Evolutionary conservation across 805 yeast genomes (phyloP).

Genomic region (Clavispora carvajalis): DNA sequence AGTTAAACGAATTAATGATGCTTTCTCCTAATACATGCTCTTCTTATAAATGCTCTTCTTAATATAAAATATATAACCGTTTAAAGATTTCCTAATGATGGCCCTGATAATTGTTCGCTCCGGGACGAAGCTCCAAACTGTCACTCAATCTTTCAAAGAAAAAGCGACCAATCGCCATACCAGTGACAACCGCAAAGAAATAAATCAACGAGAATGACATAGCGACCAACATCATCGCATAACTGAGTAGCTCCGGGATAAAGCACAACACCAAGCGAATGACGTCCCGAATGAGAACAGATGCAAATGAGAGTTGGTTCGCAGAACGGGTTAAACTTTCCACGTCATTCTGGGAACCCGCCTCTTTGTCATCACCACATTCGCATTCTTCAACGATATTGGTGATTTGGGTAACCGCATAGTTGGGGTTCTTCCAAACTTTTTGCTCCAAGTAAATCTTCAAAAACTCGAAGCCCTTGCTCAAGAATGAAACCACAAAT

Average conservation of each 20-base stretch:
- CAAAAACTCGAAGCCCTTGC: conserved; percentile 55
- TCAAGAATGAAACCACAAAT: conserved; percentile 52
- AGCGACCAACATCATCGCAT: conserved; percentile 72
- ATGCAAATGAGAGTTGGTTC: conserved; percentile 4
- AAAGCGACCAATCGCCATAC: conserved; percentile 66
- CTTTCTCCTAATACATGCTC: conserved; percentile 3
- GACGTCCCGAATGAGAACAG: conserved; percentile 41
- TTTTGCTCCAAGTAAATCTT: conserved; percentile 62
- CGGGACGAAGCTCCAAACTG: conserved; percentile 30
- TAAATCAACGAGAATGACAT: conserved; percentile 66
- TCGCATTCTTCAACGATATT: conserved; percentile 16
- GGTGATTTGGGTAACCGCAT: conserved; percentile 11
- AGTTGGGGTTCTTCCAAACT: conserved; percentile 48
- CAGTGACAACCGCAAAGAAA: conserved; percentile 68
- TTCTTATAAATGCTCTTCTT: not conserved
- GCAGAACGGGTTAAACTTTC: conserved; percentile 6
- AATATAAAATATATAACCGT: not conserved
- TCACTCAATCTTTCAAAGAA: conserved; percentile 56
- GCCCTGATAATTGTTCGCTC: conserved; percentile 13
- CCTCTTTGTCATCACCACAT: conserved; percentile 11
- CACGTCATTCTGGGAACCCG: not conserved
- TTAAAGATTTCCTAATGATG: conserved; percentile 2
- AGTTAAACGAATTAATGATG: conserved; percentile 19
- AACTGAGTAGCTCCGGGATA: conserved; percentile 60
- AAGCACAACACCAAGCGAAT: conserved; percentile 54